Percentiles rank a stretch among this genome's conserved stretches.
Conservation (phyloP, 345 rosid species). For the Salix koriyanagi region DNA sequence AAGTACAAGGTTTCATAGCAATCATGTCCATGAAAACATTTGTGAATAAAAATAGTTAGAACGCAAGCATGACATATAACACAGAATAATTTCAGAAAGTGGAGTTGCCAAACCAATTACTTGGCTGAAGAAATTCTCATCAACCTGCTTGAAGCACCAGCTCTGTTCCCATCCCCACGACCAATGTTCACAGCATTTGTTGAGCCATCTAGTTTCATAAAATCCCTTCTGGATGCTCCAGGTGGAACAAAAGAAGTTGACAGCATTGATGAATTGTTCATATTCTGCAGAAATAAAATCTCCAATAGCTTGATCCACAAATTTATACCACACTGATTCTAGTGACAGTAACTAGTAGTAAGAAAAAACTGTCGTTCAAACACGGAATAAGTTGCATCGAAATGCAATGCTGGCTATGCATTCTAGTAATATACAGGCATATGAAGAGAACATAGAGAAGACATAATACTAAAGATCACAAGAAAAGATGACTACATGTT, state of each 20-base stretch:
- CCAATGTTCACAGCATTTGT: conserved; percentile 20
- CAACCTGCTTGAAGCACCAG: conserved; percentile 35
- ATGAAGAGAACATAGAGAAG: not conserved
- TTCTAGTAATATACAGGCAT: not conserved
- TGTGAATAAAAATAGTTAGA: not conserved
- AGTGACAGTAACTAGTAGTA: not conserved
- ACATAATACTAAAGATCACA: not conserved
- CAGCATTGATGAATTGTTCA: conserved; percentile 19
- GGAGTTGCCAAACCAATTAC: conserved; percentile 18
- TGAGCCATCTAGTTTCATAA: conserved; percentile 21
- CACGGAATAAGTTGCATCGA: not conserved
- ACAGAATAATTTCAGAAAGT: not conserved
- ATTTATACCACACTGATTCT: not conserved
- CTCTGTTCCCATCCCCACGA: conserved; percentile 22
- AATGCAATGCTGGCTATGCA: not conserved
- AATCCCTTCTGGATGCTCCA: conserved; percentile 18
- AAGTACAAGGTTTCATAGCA: not conserved
- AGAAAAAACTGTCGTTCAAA: not conserved
- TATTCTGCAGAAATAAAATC: conserved; percentile 21
- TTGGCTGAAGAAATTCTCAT: conserved; percentile 33
- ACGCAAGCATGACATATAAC: not conserved
- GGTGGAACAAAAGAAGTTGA: conserved; percentile 28
- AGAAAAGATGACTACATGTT: conserved; percentile 20
- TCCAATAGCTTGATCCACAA: not conserved
- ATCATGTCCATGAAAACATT: not conserved